These are phyloP conservation scores for Camellia sinensis DNA, from an alignment of 148 eudicot genomes.

Conservation along the genomic window DNA sequence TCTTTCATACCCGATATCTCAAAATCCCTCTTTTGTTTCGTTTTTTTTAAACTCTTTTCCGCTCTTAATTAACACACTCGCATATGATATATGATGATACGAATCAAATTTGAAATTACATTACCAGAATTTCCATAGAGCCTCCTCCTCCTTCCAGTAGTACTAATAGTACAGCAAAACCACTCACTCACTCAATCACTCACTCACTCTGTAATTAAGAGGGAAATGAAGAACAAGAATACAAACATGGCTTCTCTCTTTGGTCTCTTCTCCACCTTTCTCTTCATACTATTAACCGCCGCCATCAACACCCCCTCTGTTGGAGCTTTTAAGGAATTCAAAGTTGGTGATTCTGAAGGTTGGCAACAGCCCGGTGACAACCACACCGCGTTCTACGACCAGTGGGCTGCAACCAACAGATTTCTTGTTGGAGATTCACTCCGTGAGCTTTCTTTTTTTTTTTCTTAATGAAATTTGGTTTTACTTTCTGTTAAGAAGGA, in stretches of 20 bases:
- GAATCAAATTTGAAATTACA: neutral
- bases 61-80: neutral
- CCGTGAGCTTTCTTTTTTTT: conserved; percentile 41
- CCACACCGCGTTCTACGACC: conserved; percentile 32
- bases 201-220: neutral
- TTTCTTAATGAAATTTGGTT: neutral
- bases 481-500: neutral
- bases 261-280: neutral
- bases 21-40: no score
- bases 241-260: conserved; percentile 13
- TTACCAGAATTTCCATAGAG: neutral
- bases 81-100: no score
- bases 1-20: neutral
- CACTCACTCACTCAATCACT: neutral
- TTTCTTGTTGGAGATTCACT: conserved; percentile 69
- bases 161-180: no score
- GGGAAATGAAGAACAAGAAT: conserved; percentile 1
- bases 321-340: conserved; percentile 28
- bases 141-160: neutral
- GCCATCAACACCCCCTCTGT: conserved; percentile 11
- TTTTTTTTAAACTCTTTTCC: neutral
- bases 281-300: neutral
- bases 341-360: conserved; percentile 52
- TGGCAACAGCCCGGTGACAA: conserved; percentile 57
- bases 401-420: conserved; percentile 51